A percentile compares a stretch with the other conserved stretches of the same genome.
Evolutionary conservation across 1,139 yeast genomes (phyloP).

Genomic region (Protomyces inundatus): DNA sequence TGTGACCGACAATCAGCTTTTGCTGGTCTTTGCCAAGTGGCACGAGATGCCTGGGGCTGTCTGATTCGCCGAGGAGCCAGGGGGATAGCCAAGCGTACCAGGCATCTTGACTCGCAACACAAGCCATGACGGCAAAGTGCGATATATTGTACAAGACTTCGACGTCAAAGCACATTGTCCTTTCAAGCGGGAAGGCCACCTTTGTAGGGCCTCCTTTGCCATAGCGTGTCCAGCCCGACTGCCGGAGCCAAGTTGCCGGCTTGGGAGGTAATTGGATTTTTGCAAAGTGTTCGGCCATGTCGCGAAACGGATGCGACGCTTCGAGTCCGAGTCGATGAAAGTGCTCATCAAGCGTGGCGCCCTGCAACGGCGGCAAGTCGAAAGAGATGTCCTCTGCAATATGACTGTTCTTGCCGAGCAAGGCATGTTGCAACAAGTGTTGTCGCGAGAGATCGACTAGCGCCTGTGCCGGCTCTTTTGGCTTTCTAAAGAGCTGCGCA

Average conservation of each 20-base stretch:
- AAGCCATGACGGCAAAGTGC: constrained; percentile 71
- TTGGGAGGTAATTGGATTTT: constrained; percentile 43
- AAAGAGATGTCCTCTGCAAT: constrained; percentile 58
- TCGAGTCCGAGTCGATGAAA: constrained; percentile 64
- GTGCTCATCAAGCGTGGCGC: constrained; percentile 73
- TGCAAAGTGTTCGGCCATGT: constrained; percentile 46
- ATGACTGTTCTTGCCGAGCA: constrained; percentile 77
- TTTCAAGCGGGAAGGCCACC: constrained; percentile 67
- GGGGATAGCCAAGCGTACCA: constrained; percentile 98
- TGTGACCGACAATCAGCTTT: constrained; percentile 77
- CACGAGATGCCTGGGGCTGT: constrained; percentile 55
- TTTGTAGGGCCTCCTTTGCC: constrained; percentile 43
- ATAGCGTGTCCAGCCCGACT: constrained; percentile 83
- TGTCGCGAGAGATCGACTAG: constrained; percentile 55
- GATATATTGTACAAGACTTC: constrained; percentile 77
- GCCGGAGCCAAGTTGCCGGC: constrained; percentile 54
- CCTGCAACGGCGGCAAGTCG: constrained; percentile 63
- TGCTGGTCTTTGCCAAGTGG: constrained; percentile 50
- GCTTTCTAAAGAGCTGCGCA: constrained; percentile 50
- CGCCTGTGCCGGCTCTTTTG: constrained; percentile 39
- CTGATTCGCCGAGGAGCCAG: constrained; percentile 55
- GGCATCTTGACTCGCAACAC: constrained; percentile 69
- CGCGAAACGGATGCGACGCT: constrained; percentile 58
- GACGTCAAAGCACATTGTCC: constrained; percentile 75
- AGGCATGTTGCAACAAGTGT: constrained; percentile 58